phyloP scores from a whole-genome alignment of 2,329 filamentous ascomycete species.

The Colletotrichum ledebouriae region DNA sequence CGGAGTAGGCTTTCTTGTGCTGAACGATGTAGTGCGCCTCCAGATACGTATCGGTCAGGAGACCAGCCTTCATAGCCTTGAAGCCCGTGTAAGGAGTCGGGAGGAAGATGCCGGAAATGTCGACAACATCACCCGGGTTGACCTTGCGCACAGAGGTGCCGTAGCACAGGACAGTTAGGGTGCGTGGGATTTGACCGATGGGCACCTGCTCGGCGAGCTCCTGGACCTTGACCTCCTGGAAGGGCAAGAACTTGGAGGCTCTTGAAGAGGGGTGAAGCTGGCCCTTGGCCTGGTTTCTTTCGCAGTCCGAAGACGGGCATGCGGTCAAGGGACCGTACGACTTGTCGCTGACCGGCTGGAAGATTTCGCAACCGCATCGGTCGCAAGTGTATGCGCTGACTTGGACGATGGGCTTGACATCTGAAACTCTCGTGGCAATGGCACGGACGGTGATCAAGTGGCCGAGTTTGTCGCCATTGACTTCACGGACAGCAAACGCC shows the following conservation, averaged over 20 bases:
- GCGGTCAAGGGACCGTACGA: conserved; percentile 89
- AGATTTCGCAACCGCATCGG: conserved; percentile 95
- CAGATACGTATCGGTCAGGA: conserved; percentile 97
- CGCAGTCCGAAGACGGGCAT: conserved; percentile 92
- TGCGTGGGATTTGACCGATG: conserved; percentile 95
- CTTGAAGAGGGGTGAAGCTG: conserved; percentile 95
- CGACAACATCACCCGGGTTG: conserved; percentile 94
- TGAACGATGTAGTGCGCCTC: conserved; percentile 94
- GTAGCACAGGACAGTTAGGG: conserved; percentile 89
- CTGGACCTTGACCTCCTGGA: conserved; percentile 98
- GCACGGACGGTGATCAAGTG: conserved; percentile 94
- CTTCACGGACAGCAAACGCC: conserved; percentile 89
- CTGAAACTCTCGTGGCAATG: conserved; percentile 94
- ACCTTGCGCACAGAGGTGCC: conserved; percentile 88
- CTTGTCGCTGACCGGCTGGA: conserved; percentile 93
- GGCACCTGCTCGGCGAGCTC: conserved; percentile 99
- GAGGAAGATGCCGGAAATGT: conserved; percentile 94
- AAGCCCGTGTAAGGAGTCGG: conserved; percentile 99
- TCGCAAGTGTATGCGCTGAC: conserved; percentile 99
- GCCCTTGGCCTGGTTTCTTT: conserved; percentile 90
- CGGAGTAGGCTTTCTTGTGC: conserved; percentile 98
- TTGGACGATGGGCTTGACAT: conserved; percentile 97
- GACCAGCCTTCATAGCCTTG: conserved; percentile 93
- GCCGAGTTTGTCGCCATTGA: conserved; percentile 92
- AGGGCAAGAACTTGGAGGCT: conserved; percentile 95